Base-by-base conservation (phyloP, 2,329 filamentous ascomycete genomes). In the Aspergillus tanneri region DNA sequence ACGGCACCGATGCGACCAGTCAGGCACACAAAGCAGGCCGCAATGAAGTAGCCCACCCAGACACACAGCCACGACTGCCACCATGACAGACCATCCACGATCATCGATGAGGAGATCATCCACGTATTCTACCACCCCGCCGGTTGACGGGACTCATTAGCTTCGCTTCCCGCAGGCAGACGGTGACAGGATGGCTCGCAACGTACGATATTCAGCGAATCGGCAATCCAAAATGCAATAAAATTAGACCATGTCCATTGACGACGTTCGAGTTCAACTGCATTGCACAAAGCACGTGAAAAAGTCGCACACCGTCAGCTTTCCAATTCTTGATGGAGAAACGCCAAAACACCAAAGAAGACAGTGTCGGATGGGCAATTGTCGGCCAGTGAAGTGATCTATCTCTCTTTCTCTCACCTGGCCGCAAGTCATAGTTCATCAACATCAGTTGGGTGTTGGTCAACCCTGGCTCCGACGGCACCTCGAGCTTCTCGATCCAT, bases 51-150 rank as follows among this genome's bases (percentile, higher is more conserved):
- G 46, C 91, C 90, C 22, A 91, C 72, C 85, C 90, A 92, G 35
- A 96, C 88, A 63, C 87, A 90, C n/a, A 90, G 72, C 85, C 87
- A 90, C 2, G 88, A 86, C 72, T 95, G 89, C 90, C 90, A 95
- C 90, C 90, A 95, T 6, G 88, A 88, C 18, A 95, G 76, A 10
- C 89, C 88, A 39, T 73, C 76, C 1, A 86, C 80, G 25, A 95
- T 88, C 81, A 90, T 90, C 28, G 87, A 84, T 1, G 87, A 89
- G 0, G 88, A 87, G 54, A 95, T 93, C 88, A 95, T 95, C 90
- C 89, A 95, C 2, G 89, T 93, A 70, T 92, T 93, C 72, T 83
- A 46, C 14, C 6, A 10, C 6, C 30, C 24, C n/a, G n/a, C n/a
- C n/a, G n/a, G n/a, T n/a, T n/a, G n/a, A n/a, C n/a, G n/a, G n/a